These are phyloP conservation scores for Biscogniauxia marginata DNA, from an alignment of 2,329 filamentous ascomycete genomes.

Conservation along the genomic window DNA sequence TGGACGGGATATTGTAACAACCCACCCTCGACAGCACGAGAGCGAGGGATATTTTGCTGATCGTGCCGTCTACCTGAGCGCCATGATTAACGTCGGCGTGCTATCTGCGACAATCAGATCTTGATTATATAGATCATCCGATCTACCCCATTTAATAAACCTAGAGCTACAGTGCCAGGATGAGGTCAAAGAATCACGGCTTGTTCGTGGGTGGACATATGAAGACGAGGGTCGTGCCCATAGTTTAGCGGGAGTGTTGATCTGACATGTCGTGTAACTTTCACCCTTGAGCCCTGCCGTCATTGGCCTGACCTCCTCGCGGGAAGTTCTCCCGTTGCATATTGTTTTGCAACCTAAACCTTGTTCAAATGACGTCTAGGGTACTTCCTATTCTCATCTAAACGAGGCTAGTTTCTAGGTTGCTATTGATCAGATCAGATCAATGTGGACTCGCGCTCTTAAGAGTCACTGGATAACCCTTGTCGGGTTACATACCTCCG, in stretches of 20 bases:
- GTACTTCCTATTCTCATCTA: no score
- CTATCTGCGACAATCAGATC: background rate
- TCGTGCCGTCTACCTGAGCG: background rate
- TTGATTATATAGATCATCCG: background rate
- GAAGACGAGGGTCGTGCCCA: background rate
- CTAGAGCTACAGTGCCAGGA: background rate
- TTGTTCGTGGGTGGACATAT: background rate
- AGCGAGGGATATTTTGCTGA: no score
- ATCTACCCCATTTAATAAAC: background rate
- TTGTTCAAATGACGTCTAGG: background rate
- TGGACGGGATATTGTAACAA: no score
- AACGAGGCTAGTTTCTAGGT: no score
- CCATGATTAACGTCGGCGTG: background rate
- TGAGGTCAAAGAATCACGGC: background rate
- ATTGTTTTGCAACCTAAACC: background rate
- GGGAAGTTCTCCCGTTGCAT: background rate
- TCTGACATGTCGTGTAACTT: background rate
- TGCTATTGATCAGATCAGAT: no score
- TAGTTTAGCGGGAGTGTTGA: background rate
- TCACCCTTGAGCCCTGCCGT: background rate
- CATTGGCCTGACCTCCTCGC: background rate
- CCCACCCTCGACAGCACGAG: no score
- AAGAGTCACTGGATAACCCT: no score
- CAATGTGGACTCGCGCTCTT: no score
- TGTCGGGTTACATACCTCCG: no score